These are phyloP conservation scores for Clitopilus hobsonii DNA, from an alignment of 768 basidiomycete genomes.

Conservation along the genomic window DNA sequence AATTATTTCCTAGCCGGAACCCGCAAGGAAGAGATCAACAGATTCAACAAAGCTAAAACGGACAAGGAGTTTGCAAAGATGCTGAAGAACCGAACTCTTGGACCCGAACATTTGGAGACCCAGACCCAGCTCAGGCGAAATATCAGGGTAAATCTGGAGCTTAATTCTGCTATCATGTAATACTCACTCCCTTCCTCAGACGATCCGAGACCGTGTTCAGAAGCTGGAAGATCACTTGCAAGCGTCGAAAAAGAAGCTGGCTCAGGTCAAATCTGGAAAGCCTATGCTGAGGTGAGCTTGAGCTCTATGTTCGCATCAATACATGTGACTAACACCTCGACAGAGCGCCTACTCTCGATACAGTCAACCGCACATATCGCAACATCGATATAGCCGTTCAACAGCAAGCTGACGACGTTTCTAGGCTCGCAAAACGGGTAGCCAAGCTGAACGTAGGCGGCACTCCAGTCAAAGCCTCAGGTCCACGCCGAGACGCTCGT, in stretches of 20 bases:
- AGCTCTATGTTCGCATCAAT: not conserved
- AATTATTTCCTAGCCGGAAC: slow-evolving; percentile 55
- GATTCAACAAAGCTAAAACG: slow-evolving; percentile 72
- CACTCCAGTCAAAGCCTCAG: slow-evolving; percentile 7
- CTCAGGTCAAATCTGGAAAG: slow-evolving; percentile 56
- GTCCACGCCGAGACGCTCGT: slow-evolving; percentile 31
- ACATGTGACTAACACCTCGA: slow-evolving; percentile 3
- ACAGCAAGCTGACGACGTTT: slow-evolving; percentile 54
- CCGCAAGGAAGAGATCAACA: slow-evolving; percentile 75
- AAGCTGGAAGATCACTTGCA: slow-evolving; percentile 76
- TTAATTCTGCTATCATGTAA: slow-evolving; percentile 5
- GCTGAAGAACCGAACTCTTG: slow-evolving; percentile 70
- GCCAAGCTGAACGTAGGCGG: slow-evolving; percentile 44
- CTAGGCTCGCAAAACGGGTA: slow-evolving; percentile 47
- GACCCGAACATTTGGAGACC: slow-evolving; percentile 83
- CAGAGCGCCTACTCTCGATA: slow-evolving; percentile 83
- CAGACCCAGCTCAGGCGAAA: slow-evolving; percentile 71
- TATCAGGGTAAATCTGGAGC: slow-evolving; percentile 49
- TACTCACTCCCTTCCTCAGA: slow-evolving; percentile 29
- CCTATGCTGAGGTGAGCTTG: slow-evolving; percentile 55
- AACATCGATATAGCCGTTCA: slow-evolving; percentile 76
- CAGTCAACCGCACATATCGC: slow-evolving; percentile 76
- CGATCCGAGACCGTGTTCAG: slow-evolving; percentile 66
- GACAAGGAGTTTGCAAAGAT: slow-evolving; percentile 79
- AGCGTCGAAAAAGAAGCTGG: slow-evolving; percentile 64